A percentile compares a stretch with the other conserved stretches of the same genome.
phyloP scores from a whole-genome alignment of 208 protist species.

The Naegleria gruberi region DNA sequence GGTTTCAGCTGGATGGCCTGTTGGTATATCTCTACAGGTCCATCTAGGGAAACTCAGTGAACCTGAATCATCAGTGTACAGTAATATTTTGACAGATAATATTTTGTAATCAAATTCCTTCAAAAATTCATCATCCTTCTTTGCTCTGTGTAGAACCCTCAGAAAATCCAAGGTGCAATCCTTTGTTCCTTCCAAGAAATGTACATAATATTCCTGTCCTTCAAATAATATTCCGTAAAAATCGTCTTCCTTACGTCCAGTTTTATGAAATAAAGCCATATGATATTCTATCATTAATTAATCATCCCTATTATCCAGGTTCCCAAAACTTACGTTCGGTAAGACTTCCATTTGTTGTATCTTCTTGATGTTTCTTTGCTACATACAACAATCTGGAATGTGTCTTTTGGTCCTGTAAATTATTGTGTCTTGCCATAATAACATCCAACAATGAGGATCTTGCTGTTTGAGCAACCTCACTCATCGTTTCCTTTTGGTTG shows the following conservation, averaged over 20 bases:
- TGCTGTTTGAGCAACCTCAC: background rate
- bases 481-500: background rate
- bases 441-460: background rate
- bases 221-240: slow-evolving; percentile 6
- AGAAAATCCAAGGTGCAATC: background rate
- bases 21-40: background rate
- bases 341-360: background rate
- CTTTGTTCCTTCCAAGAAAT: background rate
- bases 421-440: background rate
- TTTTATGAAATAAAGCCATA: background rate
- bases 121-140: background rate
- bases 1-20: background rate
- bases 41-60: background rate
- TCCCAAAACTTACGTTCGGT: background rate
- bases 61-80: background rate
- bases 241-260: background rate
- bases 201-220: background rate
- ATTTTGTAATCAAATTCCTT: background rate
- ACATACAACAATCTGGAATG: background rate
- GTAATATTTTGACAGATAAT: background rate
- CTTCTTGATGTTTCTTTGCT: background rate
- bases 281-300: background rate
- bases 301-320: background rate
- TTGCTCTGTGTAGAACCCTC: background rate
- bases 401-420: background rate